phyloP scores from a whole-genome alignment of 208 protist genomes.

The Leishmania gerbilli region DNA sequence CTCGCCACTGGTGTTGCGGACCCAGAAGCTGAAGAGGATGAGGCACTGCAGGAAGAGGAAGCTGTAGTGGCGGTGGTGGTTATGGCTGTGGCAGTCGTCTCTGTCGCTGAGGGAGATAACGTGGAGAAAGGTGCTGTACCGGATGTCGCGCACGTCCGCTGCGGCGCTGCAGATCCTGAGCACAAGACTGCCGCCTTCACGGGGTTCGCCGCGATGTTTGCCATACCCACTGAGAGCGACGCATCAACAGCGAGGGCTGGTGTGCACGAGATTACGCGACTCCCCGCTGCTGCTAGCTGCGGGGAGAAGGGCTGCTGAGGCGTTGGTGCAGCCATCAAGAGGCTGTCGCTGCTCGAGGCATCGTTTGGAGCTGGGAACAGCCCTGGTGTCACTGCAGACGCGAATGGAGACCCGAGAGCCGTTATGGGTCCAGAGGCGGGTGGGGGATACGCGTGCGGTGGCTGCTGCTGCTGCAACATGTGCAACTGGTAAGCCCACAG shows the following conservation, averaged over 20 bases:
- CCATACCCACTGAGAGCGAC: background rate
- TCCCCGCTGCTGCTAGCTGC: background rate
- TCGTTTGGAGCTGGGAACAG: background rate
- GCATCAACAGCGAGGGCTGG: background rate
- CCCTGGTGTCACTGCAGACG: background rate
- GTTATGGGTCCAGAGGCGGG: background rate
- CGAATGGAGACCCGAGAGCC: background rate
- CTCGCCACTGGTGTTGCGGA: background rate
- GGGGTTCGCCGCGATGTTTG: background rate
- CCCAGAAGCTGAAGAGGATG: background rate
- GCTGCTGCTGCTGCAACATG: conserved; percentile 4
- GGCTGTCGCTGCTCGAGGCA: background rate
- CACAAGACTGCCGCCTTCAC: background rate
- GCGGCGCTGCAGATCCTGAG: background rate
- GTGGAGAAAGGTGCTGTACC: background rate
- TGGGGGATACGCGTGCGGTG: background rate
- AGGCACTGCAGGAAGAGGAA: background rate
- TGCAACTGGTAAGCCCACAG: background rate
- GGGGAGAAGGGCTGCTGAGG: background rate
- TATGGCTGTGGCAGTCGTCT: background rate
- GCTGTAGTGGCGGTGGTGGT: background rate
- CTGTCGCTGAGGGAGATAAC: background rate
- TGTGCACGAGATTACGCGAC: background rate
- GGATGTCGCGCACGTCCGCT: too few species aligned
- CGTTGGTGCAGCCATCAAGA: background rate